Evolutionary conservation across 148 eudicot species (phyloP), one percentile per base, ranked within the genome.

Genomic region (Dianthus caryophyllus): DNA sequence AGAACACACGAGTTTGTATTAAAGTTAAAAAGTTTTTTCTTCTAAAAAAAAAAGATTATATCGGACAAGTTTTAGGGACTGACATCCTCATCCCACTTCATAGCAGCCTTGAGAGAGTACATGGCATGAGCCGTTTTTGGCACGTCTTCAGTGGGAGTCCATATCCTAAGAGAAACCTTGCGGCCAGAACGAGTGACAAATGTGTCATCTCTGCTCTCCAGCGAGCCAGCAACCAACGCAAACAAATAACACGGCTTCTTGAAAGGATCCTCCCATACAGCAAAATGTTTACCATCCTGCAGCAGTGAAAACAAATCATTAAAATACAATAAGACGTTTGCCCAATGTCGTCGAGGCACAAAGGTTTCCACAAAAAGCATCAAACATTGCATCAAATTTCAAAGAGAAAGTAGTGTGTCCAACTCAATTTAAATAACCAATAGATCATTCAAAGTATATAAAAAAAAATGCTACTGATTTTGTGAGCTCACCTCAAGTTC

Each of bases 31-130:
- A 47, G 22, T 21, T 43, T 33, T 43, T 33, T 31, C 16, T 25
- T 41, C 41, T n/a, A n/a, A 8, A 53, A 33, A 14, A 31, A 47
- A 57, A 6, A 51, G 25, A 30, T 2, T 31, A 57, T 41, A 57
- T 22, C n/a, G n/a, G n/a, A 29, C 25, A 76, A 57, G 52, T 18
- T 55, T 44, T 1, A 67, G 72, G 55, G 70, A 71, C 94, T 67
- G 44, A 90, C 99, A 75, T 95, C 97, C 76, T 95, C 99, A 76
- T 95, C 99, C 99, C 99, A 95, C 79, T 95, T 95, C 99, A 95
- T 95, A 24, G 99, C 90, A 9, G 93, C 93, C 85, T 95, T 90
- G 33, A 95, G 88, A 73, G 97, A 95, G 79, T 95, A 88, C 99
- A 95, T 95, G 53, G 99, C 99, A 82, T 95, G 99, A 16, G 55